A percentile compares a stretch with the other conserved stretches of the same genome.
These are phyloP conservation scores for Tetracentron sinense DNA, from an alignment of 164 flowering plant genomes.

Conservation along the genomic window DNA sequence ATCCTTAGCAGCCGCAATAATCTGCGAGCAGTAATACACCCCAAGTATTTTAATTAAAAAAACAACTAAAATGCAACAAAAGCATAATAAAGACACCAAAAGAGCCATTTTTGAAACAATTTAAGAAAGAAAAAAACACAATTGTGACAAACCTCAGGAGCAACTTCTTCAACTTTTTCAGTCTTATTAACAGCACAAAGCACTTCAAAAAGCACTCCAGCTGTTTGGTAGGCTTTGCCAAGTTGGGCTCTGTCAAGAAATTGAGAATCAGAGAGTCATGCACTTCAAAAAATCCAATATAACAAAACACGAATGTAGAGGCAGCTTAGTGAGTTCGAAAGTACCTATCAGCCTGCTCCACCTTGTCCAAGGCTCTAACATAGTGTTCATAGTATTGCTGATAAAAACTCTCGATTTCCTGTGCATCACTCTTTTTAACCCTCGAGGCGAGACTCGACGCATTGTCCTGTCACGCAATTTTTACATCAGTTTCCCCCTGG, in stretches of 20 bases:
- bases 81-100: not conserved
- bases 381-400: conserved; percentile 88
- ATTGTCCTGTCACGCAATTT: conserved; percentile 60
- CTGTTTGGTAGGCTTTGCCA: conserved; percentile 92
- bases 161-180: conserved; percentile 93
- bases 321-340: not conserved
- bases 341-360: conserved; percentile 94
- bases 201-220: conserved; percentile 97
- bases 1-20: conserved; percentile 92
- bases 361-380: conserved; percentile 80
- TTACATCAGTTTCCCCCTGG: not conserved
- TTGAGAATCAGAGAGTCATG: not conserved
- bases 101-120: not conserved
- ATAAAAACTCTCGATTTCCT: conserved; percentile 85
- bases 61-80: not conserved
- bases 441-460: conserved; percentile 78
- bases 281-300: not conserved
- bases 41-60: not conserved
- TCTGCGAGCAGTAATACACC: conserved; percentile 39
- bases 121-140: not conserved
- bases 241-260: conserved; percentile 67
- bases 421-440: conserved; percentile 89
- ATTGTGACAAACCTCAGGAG: conserved; percentile 75
- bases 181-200: conserved; percentile 94
- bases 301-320: not conserved